phyloP scores from a whole-genome alignment of 2,329 filamentous ascomycete genomes.

The Erysiphe pulchra region DNA sequence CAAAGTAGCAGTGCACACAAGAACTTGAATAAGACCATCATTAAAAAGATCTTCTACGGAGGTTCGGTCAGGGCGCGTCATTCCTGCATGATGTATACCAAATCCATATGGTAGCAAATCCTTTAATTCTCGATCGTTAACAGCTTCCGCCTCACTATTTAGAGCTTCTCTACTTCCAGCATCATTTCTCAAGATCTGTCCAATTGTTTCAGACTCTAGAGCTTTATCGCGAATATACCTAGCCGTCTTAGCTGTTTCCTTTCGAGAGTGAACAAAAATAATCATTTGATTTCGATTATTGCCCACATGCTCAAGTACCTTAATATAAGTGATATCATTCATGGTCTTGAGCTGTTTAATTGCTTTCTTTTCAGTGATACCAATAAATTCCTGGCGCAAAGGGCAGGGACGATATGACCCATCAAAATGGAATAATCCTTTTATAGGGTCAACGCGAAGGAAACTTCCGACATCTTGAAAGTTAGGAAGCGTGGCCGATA shows the following conservation, averaged over 20 bases:
- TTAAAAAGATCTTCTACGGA: slow-evolving; percentile 89
- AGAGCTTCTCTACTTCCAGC: slow-evolving; percentile 76
- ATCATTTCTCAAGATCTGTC: slow-evolving; percentile 80
- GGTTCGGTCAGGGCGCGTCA: slow-evolving; percentile 83
- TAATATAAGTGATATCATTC: slow-evolving; percentile 97
- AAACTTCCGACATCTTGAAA: slow-evolving; percentile 93
- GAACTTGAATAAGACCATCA: slow-evolving; percentile 73
- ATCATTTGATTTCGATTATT: slow-evolving; percentile 91
- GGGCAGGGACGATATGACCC: slow-evolving; percentile 84
- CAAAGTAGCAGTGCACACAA: slow-evolving; percentile 92
- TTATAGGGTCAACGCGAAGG: slow-evolving; percentile 62
- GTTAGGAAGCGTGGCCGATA: slow-evolving; percentile 89
- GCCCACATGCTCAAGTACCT: slow-evolving; percentile 89
- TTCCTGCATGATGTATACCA: slow-evolving; percentile 93
- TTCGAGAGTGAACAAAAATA: slow-evolving; percentile 93
- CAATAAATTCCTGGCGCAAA: slow-evolving; percentile 87
- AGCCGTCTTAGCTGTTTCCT: slow-evolving; percentile 94
- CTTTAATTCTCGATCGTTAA: slow-evolving; percentile 70
- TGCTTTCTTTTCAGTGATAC: slow-evolving; percentile 89
- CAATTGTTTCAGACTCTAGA: slow-evolving; percentile 88
- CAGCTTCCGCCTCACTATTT: slow-evolving; percentile 57
- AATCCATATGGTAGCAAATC: slow-evolving; percentile 90
- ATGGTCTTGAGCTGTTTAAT: slow-evolving; percentile 98
- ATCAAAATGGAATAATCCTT: slow-evolving; percentile 89
- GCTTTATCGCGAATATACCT: slow-evolving; percentile 92